These are phyloP conservation scores for button mushroom (Agaricus bisporus) DNA, from an alignment of 768 basidiomycete species.

Conservation along the genomic window DNA sequence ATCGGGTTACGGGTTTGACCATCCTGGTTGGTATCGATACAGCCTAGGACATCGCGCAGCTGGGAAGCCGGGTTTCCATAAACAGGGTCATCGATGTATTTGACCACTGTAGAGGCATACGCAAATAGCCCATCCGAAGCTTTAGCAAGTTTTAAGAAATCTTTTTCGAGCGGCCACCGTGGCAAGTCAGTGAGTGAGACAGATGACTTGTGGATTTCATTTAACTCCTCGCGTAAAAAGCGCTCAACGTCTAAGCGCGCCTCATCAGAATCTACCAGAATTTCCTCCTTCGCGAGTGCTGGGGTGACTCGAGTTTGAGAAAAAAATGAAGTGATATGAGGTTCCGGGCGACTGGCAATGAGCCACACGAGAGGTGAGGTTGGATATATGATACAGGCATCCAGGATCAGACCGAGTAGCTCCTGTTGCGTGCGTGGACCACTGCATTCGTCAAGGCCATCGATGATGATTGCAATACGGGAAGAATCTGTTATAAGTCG, in stretches of 20 bases:
- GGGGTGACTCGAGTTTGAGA: background rate
- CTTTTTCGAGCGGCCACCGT: constrained; percentile 16
- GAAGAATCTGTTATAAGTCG: background rate
- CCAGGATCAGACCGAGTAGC: constrained; percentile 11
- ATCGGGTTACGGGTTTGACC: too few relatives aligned
- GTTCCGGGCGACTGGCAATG: constrained; percentile 22
- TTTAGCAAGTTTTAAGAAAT: constrained; percentile 13
- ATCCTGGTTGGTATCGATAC: background rate
- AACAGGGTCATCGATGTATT: constrained; percentile 14
- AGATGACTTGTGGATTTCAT: background rate
- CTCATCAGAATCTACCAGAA: constrained; percentile 7
- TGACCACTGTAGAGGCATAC: constrained; percentile 17
- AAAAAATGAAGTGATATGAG: constrained; percentile 14
- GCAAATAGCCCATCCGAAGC: constrained; percentile 19
- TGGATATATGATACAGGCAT: background rate
- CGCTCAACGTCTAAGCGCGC: constrained; percentile 14
- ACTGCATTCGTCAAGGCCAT: constrained; percentile 23
- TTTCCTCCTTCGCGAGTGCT: background rate
- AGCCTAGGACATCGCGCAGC: constrained; percentile 4
- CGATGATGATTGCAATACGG: constrained; percentile 12
- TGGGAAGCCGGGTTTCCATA: background rate
- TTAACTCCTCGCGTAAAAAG: constrained; percentile 14
- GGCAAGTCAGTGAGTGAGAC: background rate
- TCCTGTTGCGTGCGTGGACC: constrained; percentile 11
- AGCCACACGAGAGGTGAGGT: constrained; percentile 17